phyloP scores from a whole-genome alignment of 1,284 basidiomycete genomes.

The Leccinum cinnamomeum region DNA sequence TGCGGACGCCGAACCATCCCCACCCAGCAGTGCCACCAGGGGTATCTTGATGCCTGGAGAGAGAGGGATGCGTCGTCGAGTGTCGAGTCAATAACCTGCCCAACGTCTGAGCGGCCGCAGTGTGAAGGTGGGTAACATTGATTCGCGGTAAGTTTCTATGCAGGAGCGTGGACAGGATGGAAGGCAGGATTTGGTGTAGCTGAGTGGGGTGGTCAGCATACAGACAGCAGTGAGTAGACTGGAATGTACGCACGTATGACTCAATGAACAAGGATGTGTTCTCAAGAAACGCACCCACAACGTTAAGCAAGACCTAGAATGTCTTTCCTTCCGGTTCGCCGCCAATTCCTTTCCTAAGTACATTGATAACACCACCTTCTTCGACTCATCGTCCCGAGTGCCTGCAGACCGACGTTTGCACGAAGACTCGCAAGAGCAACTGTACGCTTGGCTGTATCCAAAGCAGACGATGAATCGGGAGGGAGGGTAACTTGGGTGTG shows the following conservation, averaged over 20 bases:
- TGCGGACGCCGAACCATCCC: conserved; percentile 11
- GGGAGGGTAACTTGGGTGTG: conserved; percentile 90
- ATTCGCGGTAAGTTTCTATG: conserved; percentile 75
- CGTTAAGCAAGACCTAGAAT: no score
- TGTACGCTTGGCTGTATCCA: conserved; percentile 65
- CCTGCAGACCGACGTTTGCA: conserved; percentile 31
- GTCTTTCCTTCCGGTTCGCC: no score
- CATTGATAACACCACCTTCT: no score
- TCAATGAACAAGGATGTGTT: conserved; percentile 87
- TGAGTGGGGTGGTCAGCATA: conserved; percentile 35
- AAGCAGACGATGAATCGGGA: conserved; percentile 39
- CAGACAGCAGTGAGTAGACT: background rate
- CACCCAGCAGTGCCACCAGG: conserved; percentile 56
- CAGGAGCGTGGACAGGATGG: conserved; percentile 87
- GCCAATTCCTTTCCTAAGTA: no score
- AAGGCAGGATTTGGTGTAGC: conserved; percentile 95
- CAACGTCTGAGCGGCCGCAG: conserved; percentile 78
- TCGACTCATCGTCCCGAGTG: no score
- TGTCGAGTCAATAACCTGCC: conserved; percentile 74
- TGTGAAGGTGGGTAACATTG: conserved; percentile 66
- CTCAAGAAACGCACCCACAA: no score
- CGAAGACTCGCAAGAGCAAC: conserved; percentile 90
- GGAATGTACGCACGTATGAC: conserved; percentile 75
- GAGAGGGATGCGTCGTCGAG: conserved; percentile 80
- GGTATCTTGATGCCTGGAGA: conserved; percentile 90